phyloP scores from a whole-genome alignment of 257 asterid species.

The Solanum pinnatisectum region DNA sequence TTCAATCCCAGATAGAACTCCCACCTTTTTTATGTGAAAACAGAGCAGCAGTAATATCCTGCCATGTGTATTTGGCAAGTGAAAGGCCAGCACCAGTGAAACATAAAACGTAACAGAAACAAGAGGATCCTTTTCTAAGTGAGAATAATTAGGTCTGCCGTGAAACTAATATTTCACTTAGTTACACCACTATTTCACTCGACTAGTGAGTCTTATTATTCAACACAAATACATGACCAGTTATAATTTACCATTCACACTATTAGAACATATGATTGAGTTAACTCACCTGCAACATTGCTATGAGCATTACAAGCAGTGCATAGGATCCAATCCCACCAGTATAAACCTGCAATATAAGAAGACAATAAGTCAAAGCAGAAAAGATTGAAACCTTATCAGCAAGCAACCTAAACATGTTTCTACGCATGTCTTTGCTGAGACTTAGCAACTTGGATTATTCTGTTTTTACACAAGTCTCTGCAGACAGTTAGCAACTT shows the following conservation, averaged over 20 bases:
- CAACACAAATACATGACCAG: background rate
- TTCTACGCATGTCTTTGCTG: background rate
- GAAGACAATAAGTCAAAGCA: conserved; percentile 10
- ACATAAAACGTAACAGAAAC: background rate
- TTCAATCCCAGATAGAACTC: background rate
- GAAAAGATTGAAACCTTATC: background rate
- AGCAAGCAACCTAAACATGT: background rate
- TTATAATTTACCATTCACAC: background rate
- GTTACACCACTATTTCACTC: background rate
- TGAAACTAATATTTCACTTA: background rate
- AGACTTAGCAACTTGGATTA: background rate
- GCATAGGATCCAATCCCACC: conserved; percentile 99
- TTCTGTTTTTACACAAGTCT: background rate
- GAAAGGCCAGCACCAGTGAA: background rate
- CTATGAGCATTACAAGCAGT: conserved; percentile 89
- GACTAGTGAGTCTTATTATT: background rate
- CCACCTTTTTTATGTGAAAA: background rate
- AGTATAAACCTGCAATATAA: conserved; percentile 63
- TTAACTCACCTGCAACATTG: conserved; percentile 72
- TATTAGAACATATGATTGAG: background rate
- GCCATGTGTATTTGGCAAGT: background rate
- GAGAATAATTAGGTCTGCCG: background rate
- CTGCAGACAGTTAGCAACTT: background rate
- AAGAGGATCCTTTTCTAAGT: background rate
- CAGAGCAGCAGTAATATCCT: background rate